These are phyloP conservation scores for Chalara sp. DNA, from an alignment of 2,329 filamentous ascomycete species.

Conservation along the genomic window DNA sequence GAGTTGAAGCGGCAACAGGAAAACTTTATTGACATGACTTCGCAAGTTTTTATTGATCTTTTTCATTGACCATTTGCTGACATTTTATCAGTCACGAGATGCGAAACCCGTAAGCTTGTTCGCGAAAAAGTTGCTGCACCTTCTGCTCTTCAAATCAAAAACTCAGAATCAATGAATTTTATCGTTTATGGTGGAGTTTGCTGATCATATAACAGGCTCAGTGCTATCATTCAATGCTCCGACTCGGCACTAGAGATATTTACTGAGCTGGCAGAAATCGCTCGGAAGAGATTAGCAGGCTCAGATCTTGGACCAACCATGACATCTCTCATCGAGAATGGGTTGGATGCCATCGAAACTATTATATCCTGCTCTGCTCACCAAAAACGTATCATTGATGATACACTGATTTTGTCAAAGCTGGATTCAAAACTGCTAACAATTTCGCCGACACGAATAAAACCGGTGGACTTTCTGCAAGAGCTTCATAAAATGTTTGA, in stretches of 20 bases:
- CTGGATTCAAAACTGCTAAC: constrained; percentile 69
- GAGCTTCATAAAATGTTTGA: constrained; percentile 73
- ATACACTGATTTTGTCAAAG: constrained; percentile 67
- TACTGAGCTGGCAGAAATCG: constrained; percentile 37
- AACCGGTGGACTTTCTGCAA: constrained; percentile 55
- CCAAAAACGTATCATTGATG: constrained; percentile 73
- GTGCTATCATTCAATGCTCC: constrained; percentile 69
- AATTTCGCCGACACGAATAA: constrained; percentile 63
- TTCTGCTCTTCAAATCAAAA: too few species aligned
- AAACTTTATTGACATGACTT: constrained; percentile 71
- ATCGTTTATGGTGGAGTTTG: neutral
- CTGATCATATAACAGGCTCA: constrained; percentile 46
- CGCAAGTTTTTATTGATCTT: constrained; percentile 33
- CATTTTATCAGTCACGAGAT: too few species aligned
- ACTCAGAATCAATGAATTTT: constrained; percentile 45
- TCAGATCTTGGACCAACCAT: neutral
- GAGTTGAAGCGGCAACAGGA: constrained; percentile 65
- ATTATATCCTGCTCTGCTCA: constrained; percentile 74
- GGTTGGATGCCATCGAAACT: constrained; percentile 69
- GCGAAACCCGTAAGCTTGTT: too few species aligned
- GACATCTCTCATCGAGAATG: constrained; percentile 28
- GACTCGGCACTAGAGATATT: constrained; percentile 58
- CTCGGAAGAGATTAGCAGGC: neutral
- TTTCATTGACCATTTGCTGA: too few species aligned
- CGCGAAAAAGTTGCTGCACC: too few species aligned